Conservation (phyloP, 805 yeast species). For the Ogataea trehalophila region DNA sequence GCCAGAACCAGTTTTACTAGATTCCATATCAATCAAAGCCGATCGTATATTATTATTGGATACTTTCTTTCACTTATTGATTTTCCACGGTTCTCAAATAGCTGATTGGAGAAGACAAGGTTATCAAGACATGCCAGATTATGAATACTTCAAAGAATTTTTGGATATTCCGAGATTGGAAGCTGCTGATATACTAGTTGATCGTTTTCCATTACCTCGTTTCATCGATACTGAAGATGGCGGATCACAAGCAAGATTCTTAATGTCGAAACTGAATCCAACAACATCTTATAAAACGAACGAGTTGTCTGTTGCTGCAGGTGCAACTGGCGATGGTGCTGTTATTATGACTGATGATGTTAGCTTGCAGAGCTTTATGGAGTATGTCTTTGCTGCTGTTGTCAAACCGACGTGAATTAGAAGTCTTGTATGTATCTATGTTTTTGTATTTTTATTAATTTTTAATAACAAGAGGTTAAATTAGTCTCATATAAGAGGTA, state of each 20-base stretch:
- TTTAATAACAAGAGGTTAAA: too few species aligned
- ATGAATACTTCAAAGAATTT: constrained; percentile 53
- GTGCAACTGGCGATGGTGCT: constrained; percentile 32
- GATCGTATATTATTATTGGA: constrained; percentile 55
- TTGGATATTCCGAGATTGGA: constrained; percentile 58
- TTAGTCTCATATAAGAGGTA: too few species aligned
- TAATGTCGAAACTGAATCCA: constrained; percentile 66
- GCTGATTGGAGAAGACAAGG: constrained; percentile 65
- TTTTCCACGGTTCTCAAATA: constrained; percentile 60
- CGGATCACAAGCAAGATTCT: constrained; percentile 69
- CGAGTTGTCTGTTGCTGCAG: constrained; percentile 18
- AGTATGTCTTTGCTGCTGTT: constrained; percentile 39
- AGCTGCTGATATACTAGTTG: constrained; percentile 59
- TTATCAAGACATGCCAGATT: constrained; percentile 58
- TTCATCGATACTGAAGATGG: constrained; percentile 73
- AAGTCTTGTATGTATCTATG: not conserved
- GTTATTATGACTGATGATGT: constrained; percentile 56
- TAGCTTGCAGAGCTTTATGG: constrained; percentile 52
- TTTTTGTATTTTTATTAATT: too few species aligned
- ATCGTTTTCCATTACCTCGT: constrained; percentile 67
- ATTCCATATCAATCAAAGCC: constrained; percentile 56
- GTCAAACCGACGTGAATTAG: constrained; percentile 20
- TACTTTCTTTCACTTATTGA: constrained; percentile 64
- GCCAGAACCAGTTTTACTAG: constrained; percentile 60
- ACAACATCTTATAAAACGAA: constrained; percentile 47